Conservation (phyloP, 2,329 filamentous ascomycete genomes). For the Epichloe sp. region DNA sequence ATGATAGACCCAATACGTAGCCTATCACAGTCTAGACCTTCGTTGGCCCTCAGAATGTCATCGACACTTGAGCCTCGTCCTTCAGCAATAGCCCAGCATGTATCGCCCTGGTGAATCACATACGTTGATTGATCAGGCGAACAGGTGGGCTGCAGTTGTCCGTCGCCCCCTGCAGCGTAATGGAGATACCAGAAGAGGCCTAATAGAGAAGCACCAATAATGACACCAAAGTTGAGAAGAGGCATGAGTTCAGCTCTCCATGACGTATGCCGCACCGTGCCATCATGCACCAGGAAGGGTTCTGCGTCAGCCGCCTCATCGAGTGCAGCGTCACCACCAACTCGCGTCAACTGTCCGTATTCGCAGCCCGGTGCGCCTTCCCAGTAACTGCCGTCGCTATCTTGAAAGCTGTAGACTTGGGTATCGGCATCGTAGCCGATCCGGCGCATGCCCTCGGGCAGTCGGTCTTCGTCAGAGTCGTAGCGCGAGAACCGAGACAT, state of each 20-base stretch:
- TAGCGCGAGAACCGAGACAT: slow-evolving; percentile 31
- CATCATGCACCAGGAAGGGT: slow-evolving; percentile 17
- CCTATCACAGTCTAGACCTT: slow-evolving; percentile 32
- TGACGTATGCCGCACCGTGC: slow-evolving; percentile 21
- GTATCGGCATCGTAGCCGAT: slow-evolving; percentile 44
- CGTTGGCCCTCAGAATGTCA: slow-evolving; percentile 31
- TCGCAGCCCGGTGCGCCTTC: slow-evolving; percentile 35
- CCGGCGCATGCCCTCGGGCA: slow-evolving; percentile 41
- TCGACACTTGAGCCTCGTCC: slow-evolving; percentile 28
- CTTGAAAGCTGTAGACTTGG: slow-evolving; percentile 38
- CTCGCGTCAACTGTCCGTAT: slow-evolving; percentile 34
- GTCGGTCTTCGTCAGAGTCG: slow-evolving; percentile 36
- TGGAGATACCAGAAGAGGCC: slow-evolving; percentile 36
- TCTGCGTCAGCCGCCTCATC: slow-evolving; percentile 16
- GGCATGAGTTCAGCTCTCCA: slow-evolving; percentile 40
- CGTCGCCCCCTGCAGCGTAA: slow-evolving; percentile 12
- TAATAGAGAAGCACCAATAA: slow-evolving; percentile 38
- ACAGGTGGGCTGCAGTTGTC: slow-evolving; percentile 5
- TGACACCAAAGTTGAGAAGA: slow-evolving; percentile 44
- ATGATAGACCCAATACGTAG: slow-evolving; percentile 28
- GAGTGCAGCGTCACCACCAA: slow-evolving; percentile 19
- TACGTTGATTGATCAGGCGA: slow-evolving; percentile 24
- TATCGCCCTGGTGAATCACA: slow-evolving; percentile 32
- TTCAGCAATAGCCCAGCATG: slow-evolving; percentile 40
- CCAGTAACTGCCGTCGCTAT: slow-evolving; percentile 34